Conservation (phyloP, 2,329 filamentous ascomycete species). For the Trichoderma lentiforme region DNA sequence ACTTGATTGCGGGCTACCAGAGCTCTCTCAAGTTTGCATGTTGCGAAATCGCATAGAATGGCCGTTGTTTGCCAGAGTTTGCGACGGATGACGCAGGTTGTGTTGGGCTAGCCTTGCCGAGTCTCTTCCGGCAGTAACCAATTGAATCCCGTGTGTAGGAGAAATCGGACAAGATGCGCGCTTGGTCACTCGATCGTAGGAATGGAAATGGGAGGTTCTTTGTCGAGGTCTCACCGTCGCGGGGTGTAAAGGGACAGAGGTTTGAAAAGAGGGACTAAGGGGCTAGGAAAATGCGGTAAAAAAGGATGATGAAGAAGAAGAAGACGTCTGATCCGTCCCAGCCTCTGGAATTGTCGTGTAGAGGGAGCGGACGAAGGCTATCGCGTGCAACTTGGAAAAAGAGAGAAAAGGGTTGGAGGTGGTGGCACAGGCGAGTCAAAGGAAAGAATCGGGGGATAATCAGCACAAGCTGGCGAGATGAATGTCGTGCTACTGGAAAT, state of each 20-base stretch:
- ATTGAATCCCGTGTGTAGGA: neutral
- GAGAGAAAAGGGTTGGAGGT: neutral
- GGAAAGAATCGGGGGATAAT: slow-evolving; percentile 3
- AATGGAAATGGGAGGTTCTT: slow-evolving; percentile 9
- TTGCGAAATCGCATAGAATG: neutral
- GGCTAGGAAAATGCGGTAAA: neutral
- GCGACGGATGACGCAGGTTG: slow-evolving; percentile 22
- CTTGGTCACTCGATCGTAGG: neutral
- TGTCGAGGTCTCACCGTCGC: slow-evolving; percentile 33
- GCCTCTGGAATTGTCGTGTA: neutral
- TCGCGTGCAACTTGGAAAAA: slow-evolving; percentile 1
- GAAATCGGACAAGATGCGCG: neutral
- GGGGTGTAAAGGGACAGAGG: neutral
- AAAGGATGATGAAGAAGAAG: neutral
- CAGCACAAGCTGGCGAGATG: neutral
- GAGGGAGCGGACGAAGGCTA: neutral
- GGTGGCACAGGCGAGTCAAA: slow-evolving; percentile 5
- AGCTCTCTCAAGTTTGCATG: slow-evolving; percentile 17
- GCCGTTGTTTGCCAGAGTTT: slow-evolving; percentile 25
- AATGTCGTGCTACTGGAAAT: slow-evolving; percentile 1
- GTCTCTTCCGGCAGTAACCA: neutral
- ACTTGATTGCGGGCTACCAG: slow-evolving; percentile 6
- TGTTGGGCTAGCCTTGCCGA: neutral
- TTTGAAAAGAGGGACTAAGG: slow-evolving; percentile 3
- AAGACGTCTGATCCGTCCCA: neutral